These are phyloP conservation scores for Neurospora tetraspora DNA, from an alignment of 495 filamentous ascomycete species.

Conservation along the genomic window DNA sequence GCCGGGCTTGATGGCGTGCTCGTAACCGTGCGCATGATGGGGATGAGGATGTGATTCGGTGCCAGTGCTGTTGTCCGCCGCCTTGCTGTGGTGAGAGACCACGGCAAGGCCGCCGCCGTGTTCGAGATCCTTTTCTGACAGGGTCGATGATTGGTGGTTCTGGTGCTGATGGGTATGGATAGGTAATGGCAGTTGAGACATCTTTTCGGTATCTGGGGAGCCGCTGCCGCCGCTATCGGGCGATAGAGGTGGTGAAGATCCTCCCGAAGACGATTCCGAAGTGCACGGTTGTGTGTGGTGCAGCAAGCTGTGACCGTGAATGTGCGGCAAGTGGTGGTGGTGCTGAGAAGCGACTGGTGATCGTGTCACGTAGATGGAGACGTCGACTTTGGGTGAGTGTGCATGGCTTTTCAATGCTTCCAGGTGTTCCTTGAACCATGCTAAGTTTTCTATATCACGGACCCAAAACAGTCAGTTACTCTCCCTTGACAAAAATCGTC, in stretches of 20 bases:
- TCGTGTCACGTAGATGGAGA: slow-evolving; percentile 40
- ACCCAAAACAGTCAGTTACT: neutral
- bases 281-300: neutral
- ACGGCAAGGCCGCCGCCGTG: neutral
- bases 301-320: neutral
- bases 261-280: slow-evolving; percentile 12
- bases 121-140: slow-evolving; percentile 10
- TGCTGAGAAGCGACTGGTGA: slow-evolving; percentile 4
- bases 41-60: neutral
- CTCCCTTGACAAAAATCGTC: neutral
- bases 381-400: slow-evolving; percentile 33
- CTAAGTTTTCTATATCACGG: slow-evolving; percentile 21
- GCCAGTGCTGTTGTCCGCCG: slow-evolving; percentile 4
- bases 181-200: slow-evolving; percentile 1
- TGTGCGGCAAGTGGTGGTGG: neutral
- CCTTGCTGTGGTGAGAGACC: slow-evolving; percentile 7
- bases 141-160: neutral
- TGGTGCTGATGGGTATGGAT: neutral
- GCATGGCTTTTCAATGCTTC: slow-evolving; percentile 29
- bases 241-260: slow-evolving; percentile 10
- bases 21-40: neutral
- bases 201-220: slow-evolving; percentile 15
- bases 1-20: slow-evolving; percentile 23
- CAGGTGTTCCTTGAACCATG: slow-evolving; percentile 44
- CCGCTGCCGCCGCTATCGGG: slow-evolving; percentile 2